Base-by-base conservation (phyloP, 768 basidiomycete species). In the Russula sp. region DNA sequence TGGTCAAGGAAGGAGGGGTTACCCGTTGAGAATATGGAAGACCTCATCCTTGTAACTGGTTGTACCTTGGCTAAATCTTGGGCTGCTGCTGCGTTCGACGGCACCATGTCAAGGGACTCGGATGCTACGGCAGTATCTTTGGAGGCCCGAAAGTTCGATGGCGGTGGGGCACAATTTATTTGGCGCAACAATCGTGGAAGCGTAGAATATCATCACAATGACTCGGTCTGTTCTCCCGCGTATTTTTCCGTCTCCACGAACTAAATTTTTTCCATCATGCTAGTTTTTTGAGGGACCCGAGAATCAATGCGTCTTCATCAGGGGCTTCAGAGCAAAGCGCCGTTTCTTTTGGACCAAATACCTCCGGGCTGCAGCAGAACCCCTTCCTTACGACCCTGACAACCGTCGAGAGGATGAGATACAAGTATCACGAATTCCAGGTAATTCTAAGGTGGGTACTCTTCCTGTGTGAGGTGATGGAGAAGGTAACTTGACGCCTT, bases 301-400 rank as follows among this genome's bases (percentile, higher is more conserved):
- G 49, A 26, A 62, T 36, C 63, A 64, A 6, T 64, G 63, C 7
- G 46, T 64, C 9, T 64, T 64, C 42, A 48, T 64, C 24, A 53
- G 44, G n/a, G 63, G 63, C 16, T 64, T 54, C n/a, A 59, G 63
- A 11, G 59, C 63, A 4, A 64, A 61, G 14, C 56, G 62, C 18
- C n/a, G 38, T 18, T 22, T 63, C 30, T 63, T 24, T 48, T 40
- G 32, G 30, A 38, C 13, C 53, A 36, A 7, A 34, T 2, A 8
- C 20, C 10, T 59, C 1, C 57, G 48, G 26, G 62, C 40, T 13
- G 57, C 56, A 4, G 62, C 57, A 6, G 62, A 26, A 44, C 57
- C 62, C 13, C 57, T 24, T 32, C 34, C 62, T 18, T 50, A 58
- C 14, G 11, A 46, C 20, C 32, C 32, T 44, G 50, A 53, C 22